A percentile compares a stretch with the other conserved stretches of the same genome.
Conservation (phyloP, 1,139 yeast genomes). For the Taphrina wiesneri region DNA sequence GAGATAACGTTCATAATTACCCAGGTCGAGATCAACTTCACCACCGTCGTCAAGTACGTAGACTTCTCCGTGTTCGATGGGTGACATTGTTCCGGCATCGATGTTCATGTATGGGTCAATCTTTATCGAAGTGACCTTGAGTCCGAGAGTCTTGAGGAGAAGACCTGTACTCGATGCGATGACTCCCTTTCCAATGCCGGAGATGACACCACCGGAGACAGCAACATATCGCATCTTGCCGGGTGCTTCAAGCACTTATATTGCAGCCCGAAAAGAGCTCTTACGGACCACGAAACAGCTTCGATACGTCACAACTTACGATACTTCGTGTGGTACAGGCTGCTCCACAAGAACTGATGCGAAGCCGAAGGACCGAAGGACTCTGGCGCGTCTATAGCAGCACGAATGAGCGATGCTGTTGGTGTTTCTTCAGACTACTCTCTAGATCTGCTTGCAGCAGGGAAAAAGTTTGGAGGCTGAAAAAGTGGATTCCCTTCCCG, state of each 20-base stretch:
- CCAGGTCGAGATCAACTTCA: slow-evolving; percentile 95
- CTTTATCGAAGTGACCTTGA: slow-evolving; percentile 93
- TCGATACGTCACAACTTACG: too few species aligned
- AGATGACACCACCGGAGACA: slow-evolving; percentile 77
- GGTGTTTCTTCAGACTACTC: too few species aligned
- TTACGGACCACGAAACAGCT: too few species aligned
- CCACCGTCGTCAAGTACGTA: slow-evolving; percentile 98
- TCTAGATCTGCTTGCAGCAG: too few species aligned
- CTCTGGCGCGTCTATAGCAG: too few species aligned
- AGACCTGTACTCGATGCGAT: slow-evolving; percentile 96
- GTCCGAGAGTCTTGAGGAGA: slow-evolving; percentile 86
- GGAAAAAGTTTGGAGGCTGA: slow-evolving; percentile 14
- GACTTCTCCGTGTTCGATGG: slow-evolving; percentile 98
- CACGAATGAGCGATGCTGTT: too few species aligned
- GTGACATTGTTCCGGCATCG: slow-evolving; percentile 99
- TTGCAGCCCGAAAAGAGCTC: too few species aligned
- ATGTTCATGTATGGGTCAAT: slow-evolving; percentile 99
- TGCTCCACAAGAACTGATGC: too few species aligned
- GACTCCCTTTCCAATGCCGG: slow-evolving; percentile 93
- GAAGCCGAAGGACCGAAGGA: too few species aligned
- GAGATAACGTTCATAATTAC: slow-evolving; percentile 95
- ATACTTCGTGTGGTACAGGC: too few species aligned
- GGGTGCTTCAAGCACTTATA: not conserved
- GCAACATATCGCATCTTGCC: slow-evolving; percentile 90
- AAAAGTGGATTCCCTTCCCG: not conserved